These are phyloP conservation scores for Colletotrichum kahawae DNA, from an alignment of 2,329 filamentous ascomycete species.

Conservation along the genomic window DNA sequence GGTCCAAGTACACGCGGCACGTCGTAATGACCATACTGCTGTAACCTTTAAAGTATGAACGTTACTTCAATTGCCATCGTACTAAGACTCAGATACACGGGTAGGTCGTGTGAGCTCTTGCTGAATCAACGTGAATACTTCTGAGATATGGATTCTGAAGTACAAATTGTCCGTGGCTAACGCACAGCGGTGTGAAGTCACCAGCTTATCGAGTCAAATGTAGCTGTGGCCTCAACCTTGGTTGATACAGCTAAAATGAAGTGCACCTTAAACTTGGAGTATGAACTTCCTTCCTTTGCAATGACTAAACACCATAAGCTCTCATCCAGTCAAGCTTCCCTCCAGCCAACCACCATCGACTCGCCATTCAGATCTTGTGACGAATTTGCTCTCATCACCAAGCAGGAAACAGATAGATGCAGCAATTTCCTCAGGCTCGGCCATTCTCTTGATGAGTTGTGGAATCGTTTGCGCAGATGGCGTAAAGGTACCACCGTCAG, in stretches of 20 bases:
- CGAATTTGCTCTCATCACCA: constrained; percentile 35
- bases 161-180: neutral
- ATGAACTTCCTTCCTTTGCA: neutral
- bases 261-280: neutral
- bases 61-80: fast-evolving
- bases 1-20: neutral
- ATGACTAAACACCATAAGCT: neutral
- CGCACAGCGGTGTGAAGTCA: neutral
- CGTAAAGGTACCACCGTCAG: constrained; percentile 9
- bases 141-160: neutral
- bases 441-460: constrained; percentile 31
- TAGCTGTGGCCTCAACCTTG: neutral
- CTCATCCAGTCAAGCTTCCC: constrained; percentile 36
- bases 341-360: constrained; percentile 44
- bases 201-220: neutral
- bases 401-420: constrained; percentile 33
- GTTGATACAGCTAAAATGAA: neutral
- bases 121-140: neutral
- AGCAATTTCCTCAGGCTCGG: constrained; percentile 32
- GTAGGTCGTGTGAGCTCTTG: fast-evolving
- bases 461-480: constrained; percentile 20
- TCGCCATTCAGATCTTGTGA: constrained; percentile 26
- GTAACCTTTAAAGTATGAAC: neutral
- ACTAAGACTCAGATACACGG: neutral
- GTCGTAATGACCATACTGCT: neutral